Conservation (phyloP, 2,329 filamentous ascomycete genomes). For the Paracoccidioides brasiliensis region DNA sequence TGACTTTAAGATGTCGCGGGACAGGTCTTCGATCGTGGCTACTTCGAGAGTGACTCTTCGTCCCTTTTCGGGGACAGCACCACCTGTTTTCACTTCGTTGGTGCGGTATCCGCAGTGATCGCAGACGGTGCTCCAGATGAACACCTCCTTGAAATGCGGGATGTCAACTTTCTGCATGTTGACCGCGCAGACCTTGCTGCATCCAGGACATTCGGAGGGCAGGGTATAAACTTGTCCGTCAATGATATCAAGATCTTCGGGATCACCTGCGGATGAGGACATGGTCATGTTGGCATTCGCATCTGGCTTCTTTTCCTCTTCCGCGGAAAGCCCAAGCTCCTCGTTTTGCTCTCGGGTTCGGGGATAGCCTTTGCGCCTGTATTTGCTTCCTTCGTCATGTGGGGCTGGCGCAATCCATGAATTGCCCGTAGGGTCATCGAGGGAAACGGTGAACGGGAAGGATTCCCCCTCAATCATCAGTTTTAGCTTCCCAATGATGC, state of each 20-base stretch:
- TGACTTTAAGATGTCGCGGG: constrained; percentile 88
- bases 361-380: constrained; percentile 70
- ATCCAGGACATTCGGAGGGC: constrained; percentile 82
- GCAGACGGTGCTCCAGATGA: constrained; percentile 89
- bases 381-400: constrained; percentile 66
- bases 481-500: constrained; percentile 58
- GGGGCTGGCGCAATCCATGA: constrained; percentile 88
- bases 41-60: constrained; percentile 70
- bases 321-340: constrained; percentile 56
- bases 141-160: constrained; percentile 93
- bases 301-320: constrained; percentile 21
- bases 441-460: constrained; percentile 76
- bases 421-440: constrained; percentile 90
- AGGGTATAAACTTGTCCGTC: constrained; percentile 90
- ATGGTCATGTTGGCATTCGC: constrained; percentile 16
- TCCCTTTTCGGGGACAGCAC: constrained; percentile 75
- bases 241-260: constrained; percentile 65
- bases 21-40: constrained; percentile 57
- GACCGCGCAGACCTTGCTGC: constrained; percentile 70
- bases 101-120: constrained; percentile 85
- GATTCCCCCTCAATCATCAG: constrained; percentile 64
- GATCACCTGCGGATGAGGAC: constrained; percentile 42
- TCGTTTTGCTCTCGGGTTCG: constrained; percentile 79
- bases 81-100: constrained; percentile 96
- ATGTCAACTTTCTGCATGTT: constrained; percentile 99